Percentiles rank a stretch among this genome's conserved stretches.
phyloP scores from a whole-genome alignment of 208 protist genomes.

The Vickermania ingenoplastis region DNA sequence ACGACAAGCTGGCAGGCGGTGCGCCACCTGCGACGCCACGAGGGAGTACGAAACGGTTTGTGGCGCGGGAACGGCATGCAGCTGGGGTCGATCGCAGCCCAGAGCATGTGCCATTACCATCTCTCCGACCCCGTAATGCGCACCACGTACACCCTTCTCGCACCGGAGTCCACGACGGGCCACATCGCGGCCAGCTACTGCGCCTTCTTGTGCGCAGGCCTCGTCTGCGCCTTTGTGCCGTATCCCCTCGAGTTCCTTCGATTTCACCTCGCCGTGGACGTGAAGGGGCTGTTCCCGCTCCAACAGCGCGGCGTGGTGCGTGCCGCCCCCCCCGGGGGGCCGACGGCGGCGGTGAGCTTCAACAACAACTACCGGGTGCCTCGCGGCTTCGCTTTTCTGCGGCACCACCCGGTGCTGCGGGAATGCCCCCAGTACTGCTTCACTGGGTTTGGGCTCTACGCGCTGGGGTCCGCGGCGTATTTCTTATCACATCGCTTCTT shows the following conservation, averaged over 20 bases:
- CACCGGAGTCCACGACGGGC: slow-evolving; percentile 1
- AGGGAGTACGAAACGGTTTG: slow-evolving; percentile 46
- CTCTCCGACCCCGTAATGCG: background rate
- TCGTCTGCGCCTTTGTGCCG: slow-evolving; percentile 39
- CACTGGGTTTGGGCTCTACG: slow-evolving; percentile 49
- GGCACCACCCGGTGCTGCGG: slow-evolving; percentile 39
- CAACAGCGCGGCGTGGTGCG: background rate
- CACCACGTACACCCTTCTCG: background rate
- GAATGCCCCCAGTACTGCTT: slow-evolving; percentile 70
- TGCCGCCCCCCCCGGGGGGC: background rate
- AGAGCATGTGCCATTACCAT: background rate
- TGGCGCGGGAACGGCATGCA: slow-evolving; percentile 80
- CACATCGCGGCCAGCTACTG: slow-evolving; percentile 44
- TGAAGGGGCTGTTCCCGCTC: slow-evolving; percentile 35
- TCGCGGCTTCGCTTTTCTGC: slow-evolving; percentile 67
- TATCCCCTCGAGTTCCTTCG: slow-evolving; percentile 78
- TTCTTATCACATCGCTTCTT: background rate
- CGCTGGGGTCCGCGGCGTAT: slow-evolving; percentile 63
- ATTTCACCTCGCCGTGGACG: slow-evolving; percentile 70
- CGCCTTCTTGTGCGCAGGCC: slow-evolving; percentile 27
- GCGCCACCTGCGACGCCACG: slow-evolving; percentile 34
- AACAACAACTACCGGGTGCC: slow-evolving; percentile 38
- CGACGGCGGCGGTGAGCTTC: background rate
- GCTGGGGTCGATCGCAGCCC: slow-evolving; percentile 25
- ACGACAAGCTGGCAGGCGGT: slow-evolving; percentile 40